Evolutionary conservation across 2,329 filamentous ascomycete genomes (phyloP).

Genomic region (Akanthomyces uredinophilus): DNA sequence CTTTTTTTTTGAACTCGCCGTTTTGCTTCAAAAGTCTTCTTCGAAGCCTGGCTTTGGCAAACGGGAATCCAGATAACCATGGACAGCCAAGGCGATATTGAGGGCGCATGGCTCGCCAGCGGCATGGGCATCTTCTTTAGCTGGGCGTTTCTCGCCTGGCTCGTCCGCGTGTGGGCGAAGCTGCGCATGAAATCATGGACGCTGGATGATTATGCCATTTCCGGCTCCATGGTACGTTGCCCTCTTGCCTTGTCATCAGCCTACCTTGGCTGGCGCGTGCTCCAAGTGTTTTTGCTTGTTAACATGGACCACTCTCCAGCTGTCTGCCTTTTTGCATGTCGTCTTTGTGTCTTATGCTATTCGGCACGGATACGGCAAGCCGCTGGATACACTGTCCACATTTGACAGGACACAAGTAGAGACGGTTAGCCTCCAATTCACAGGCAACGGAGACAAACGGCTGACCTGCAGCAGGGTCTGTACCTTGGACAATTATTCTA

Average conservation of each 20-base stretch:
- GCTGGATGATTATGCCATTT: slow-evolving; percentile 16
- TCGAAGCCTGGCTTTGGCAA: too few relatives aligned
- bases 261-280: background rate
- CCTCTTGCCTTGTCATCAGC: background rate
- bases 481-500: slow-evolving; percentile 8
- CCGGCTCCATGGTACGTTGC: slow-evolving; percentile 12
- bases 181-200: slow-evolving; percentile 14
- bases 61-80: background rate
- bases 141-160: slow-evolving; percentile 15
- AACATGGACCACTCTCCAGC: background rate
- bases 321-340: background rate
- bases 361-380: background rate
- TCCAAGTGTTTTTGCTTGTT: background rate
- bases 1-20: too few relatives aligned
- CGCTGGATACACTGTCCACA: background rate
- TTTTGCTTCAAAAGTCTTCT: too few relatives aligned
- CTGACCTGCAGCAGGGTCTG: background rate
- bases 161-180: slow-evolving; percentile 16
- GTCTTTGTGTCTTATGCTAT: background rate
- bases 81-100: slow-evolving; percentile 8
- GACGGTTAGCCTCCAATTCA: background rate
- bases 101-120: slow-evolving; percentile 16
- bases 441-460: too few relatives aligned
- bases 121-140: slow-evolving; percentile 17
- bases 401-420: background rate